phyloP scores from a whole-genome alignment of 2,329 filamentous ascomycete species.

The Penicillium psychrosexuale region DNA sequence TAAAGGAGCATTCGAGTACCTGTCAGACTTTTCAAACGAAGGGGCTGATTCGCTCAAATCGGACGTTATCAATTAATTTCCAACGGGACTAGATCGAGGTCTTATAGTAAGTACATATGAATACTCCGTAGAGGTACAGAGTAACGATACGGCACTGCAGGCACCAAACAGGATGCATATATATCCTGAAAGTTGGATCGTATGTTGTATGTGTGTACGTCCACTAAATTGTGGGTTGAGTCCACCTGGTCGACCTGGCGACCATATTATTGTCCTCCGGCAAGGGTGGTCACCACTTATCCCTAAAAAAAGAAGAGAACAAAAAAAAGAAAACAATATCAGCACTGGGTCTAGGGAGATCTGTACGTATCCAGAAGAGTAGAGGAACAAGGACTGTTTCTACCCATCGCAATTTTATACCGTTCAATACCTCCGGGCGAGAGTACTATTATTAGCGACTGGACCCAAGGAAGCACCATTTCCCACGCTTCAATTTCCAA shows the following conservation, averaged over 20 bases:
- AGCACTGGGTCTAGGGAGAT: background rate
- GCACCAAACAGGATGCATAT: background rate
- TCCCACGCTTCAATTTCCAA: background rate
- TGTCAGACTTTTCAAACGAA: background rate
- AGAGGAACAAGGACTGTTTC: background rate
- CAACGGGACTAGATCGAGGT: background rate
- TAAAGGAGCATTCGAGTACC: conserved; percentile 34
- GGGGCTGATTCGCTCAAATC: background rate
- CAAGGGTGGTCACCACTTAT: background rate
- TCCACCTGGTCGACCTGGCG: conserved; percentile 6
- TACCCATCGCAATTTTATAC: too few species aligned
- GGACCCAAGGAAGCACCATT: background rate
- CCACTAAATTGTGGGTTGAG: background rate
- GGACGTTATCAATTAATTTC: background rate
- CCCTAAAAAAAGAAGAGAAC: background rate
- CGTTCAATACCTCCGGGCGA: background rate
- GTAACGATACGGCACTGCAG: background rate
- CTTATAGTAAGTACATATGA: background rate
- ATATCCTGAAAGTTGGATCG: background rate
- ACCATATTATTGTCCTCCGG: background rate
- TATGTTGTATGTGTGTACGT: background rate
- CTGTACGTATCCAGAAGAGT: background rate
- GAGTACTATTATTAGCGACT: conserved; percentile 2
- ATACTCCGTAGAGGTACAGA: background rate
- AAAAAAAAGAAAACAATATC: background rate